Conservation (phyloP, 805 yeast genomes). For the Myxozyma udenii region DNA sequence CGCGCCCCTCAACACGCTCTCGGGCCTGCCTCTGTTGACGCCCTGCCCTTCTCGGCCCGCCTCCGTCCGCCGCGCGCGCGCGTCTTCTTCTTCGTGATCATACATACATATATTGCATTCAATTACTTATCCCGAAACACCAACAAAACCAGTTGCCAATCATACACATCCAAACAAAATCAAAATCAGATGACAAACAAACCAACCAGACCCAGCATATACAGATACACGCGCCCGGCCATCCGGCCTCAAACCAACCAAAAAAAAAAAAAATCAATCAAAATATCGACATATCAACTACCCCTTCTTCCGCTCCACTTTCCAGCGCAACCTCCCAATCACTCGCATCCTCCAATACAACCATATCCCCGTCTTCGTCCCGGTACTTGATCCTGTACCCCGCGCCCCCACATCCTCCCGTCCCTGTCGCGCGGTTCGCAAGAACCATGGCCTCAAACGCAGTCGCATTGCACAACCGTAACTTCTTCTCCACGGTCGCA, state of each 20-base stretch:
- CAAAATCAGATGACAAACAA: too few relatives aligned
- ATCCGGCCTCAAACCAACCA: background rate
- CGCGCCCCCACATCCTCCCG: conserved; percentile 6
- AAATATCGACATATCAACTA: conserved; percentile 23
- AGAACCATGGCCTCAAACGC: conserved; percentile 32
- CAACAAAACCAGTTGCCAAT: too few relatives aligned
- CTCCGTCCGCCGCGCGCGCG: background rate
- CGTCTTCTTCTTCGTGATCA: background rate
- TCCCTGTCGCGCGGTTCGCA: conserved; percentile 27
- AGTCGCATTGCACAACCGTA: conserved; percentile 52
- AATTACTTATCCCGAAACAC: too few relatives aligned
- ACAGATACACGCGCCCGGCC: background rate
- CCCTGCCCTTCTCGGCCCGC: conserved; percentile 1
- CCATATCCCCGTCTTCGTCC: conserved; percentile 95
- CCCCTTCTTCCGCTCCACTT: conserved; percentile 20
- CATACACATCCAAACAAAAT: too few relatives aligned
- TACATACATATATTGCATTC: too few relatives aligned
- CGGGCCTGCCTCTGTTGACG: conserved; percentile 1
- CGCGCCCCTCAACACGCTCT: too few relatives aligned
- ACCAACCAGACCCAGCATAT: background rate
- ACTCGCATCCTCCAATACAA: conserved; percentile 36
- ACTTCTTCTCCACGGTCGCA: conserved; percentile 56
- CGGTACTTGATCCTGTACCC: conserved; percentile 60
- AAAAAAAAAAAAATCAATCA: background rate
- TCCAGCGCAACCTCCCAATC: conserved; percentile 29